Base-by-base conservation (phyloP, 306 rosid species). In the Boehmeria nivea region DNA sequence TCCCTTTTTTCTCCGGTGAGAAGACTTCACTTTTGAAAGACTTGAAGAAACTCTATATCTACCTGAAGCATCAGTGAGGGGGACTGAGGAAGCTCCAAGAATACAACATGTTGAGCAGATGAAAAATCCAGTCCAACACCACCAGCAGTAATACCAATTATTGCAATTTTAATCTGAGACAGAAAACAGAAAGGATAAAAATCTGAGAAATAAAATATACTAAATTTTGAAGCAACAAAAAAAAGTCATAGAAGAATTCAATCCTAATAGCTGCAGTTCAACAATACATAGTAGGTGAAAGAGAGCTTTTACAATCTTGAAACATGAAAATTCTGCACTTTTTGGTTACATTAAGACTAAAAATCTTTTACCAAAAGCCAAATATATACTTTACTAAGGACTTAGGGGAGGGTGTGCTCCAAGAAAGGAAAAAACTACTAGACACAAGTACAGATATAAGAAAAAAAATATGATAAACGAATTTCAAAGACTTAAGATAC, bases 81-180 rank as follows among this genome's bases (percentile, higher is more conserved):
- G 54, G 81, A 68, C 64, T 76, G 76, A 48, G 98, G 98, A 64
- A 90, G 87, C 81, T 90, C 98, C 82, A 90, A 69, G 77, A 90
- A 87, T 61, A 90, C 94, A 22, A 90, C 94, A 66, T 90, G 79
- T 59, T 78, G 95, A 12, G 98, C 98, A 13, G 88, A 33, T 15
- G 98, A 90, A 69, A 90, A 87, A 76, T 90, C 95, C 71, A 90
- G 81, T 71, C 98, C 98, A 76, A 76, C 75, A 52, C 95, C 95
- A 59, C 94, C 98, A 63, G 98, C 98, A 59, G 84, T 78, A 64
- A 90, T 67, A 51, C 98, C 98, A 36, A 90, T 75, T 63, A 90
- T 74, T 20, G 98, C 98, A 78, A 90, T 69, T 78, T 78, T 90
- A 72, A 90, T 83, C 97, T 90, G 81, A 62, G n/a, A n/a, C 53